A percentile compares a stretch with the other conserved stretches of the same genome.
These are phyloP conservation scores for Puccinia brachypodii DNA, from an alignment of 1,284 basidiomycete genomes.

Conservation along the genomic window DNA sequence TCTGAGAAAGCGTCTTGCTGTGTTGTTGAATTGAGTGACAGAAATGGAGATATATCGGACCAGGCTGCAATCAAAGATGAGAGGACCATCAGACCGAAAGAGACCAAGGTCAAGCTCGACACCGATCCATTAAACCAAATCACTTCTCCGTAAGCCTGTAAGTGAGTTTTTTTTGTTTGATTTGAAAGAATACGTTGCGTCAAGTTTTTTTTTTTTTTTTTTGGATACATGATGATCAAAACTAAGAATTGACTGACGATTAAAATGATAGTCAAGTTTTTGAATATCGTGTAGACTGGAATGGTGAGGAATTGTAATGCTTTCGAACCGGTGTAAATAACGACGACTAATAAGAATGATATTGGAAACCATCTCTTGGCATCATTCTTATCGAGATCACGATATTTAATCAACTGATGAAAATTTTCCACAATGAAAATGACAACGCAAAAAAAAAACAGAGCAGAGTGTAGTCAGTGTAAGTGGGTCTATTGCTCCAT, in stretches of 20 bases:
- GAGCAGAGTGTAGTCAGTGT: constrained; percentile 50
- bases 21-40: constrained; percentile 58
- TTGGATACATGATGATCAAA: background rate
- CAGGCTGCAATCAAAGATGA: constrained; percentile 96
- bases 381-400: constrained; percentile 78
- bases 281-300: constrained; percentile 77
- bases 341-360: constrained; percentile 83
- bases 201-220: background rate
- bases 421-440: background rate
- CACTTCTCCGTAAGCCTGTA: constrained; percentile 91
- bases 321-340: constrained; percentile 98
- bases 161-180: background rate
- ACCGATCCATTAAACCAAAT: constrained; percentile 93
- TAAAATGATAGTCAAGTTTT: constrained; percentile 97
- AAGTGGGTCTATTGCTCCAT: no score
- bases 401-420: constrained; percentile 72
- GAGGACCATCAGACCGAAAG: constrained; percentile 91
- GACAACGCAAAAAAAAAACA: constrained; percentile 79
- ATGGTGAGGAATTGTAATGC: constrained; percentile 65
- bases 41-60: constrained; percentile 71
- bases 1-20: constrained; percentile 49
- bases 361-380: constrained; percentile 94
- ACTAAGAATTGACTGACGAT: constrained; percentile 66
- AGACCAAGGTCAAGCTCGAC: constrained; percentile 79
- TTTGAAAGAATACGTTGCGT: background rate